A percentile compares a stretch with the other conserved stretches of the same genome.
These are phyloP conservation scores for Linaria vulgaris DNA, from an alignment of 257 asterid species.

Conservation along the genomic window DNA sequence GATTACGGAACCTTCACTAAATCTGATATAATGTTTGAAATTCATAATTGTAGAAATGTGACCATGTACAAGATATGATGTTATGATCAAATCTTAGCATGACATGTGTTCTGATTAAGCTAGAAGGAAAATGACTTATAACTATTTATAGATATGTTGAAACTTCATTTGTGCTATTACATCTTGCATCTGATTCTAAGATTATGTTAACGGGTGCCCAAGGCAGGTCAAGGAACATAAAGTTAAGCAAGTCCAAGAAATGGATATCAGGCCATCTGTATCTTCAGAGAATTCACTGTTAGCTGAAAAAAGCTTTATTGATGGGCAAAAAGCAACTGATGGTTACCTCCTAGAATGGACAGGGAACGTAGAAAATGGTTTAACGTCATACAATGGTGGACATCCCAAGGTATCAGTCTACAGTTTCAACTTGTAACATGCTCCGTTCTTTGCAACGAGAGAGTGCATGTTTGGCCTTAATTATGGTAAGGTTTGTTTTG, in stretches of 20 bases:
- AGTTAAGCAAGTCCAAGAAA: conserved; percentile 50
- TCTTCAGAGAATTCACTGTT: conserved; percentile 71
- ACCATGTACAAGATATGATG: background rate
- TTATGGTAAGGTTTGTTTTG: conserved; percentile 24
- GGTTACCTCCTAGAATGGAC: conserved; percentile 54
- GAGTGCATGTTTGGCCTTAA: conserved; percentile 15
- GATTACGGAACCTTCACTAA: no score
- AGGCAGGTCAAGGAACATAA: conserved; percentile 74
- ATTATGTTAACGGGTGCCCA: conserved; percentile 33
- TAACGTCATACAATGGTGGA: conserved; percentile 32
- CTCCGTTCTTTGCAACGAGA: conserved; percentile 7
- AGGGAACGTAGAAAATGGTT: conserved; percentile 34
- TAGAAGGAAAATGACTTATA: conserved; percentile 1
- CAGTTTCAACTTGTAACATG: conserved; percentile 23
- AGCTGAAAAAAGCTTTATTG: conserved; percentile 55
- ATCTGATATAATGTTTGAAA: no score
- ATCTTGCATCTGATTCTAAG: conserved; percentile 16
- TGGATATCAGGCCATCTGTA: conserved; percentile 43
- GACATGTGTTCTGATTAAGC: conserved; percentile 17
- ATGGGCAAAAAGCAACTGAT: conserved; percentile 45
- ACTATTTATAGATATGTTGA: background rate
- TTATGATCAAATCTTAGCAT: conserved; percentile 12
- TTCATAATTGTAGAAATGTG: conserved; percentile 11
- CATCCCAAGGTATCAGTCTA: conserved; percentile 45
- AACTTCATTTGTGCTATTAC: conserved; percentile 9